Evolutionary conservation across 495 filamentous ascomycete species (phyloP).

Genomic region (Melanomma pulvis-pyrius): DNA sequence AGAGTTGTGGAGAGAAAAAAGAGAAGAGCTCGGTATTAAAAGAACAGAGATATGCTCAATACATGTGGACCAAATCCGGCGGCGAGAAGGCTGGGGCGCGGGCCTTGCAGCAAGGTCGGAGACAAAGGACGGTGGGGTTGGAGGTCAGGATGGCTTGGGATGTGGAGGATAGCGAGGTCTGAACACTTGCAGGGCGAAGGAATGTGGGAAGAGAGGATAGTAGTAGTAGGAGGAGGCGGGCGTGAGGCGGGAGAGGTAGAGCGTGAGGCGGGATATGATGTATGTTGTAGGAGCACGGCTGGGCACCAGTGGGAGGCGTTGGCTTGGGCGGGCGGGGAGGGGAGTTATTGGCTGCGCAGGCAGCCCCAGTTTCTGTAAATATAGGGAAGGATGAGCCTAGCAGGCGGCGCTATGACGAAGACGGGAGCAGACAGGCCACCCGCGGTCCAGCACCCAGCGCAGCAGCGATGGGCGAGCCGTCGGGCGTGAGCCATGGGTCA

Average conservation of each 20-base stretch:
- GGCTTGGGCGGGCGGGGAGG: slow-evolving; percentile 3
- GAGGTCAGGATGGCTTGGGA: no score
- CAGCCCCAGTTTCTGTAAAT: slow-evolving; percentile 28
- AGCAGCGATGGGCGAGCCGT: no score
- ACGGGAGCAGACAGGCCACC: slow-evolving; percentile 15
- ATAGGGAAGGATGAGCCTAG: slow-evolving; percentile 39
- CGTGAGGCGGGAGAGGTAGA: slow-evolving; percentile 12
- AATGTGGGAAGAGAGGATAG: slow-evolving; percentile 25
- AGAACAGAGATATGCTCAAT: slow-evolving; percentile 22
- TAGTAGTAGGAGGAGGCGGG: slow-evolving; percentile 14
- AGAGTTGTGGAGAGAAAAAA: slow-evolving; percentile 20
- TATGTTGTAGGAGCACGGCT: slow-evolving; percentile 32
- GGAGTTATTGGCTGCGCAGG: slow-evolving; percentile 30
- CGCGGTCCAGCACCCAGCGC: slow-evolving; percentile 1
- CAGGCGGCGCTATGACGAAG: slow-evolving; percentile 32
- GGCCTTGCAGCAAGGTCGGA: not conserved
- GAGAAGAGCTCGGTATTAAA: slow-evolving; percentile 37
- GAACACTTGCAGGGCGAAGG: slow-evolving; percentile 16
- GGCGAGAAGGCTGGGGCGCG: slow-evolving; percentile 9
- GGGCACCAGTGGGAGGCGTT: slow-evolving; percentile 20
- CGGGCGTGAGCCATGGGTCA: not conserved
- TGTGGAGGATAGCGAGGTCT: slow-evolving; percentile 1
- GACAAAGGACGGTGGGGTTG: slow-evolving; percentile 16
- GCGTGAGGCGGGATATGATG: slow-evolving; percentile 37
- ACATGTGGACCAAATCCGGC: slow-evolving; percentile 17